Evolutionary conservation across 129 eudicot genomes (phyloP).

Genomic region (Scalesia atractyloides): DNA sequence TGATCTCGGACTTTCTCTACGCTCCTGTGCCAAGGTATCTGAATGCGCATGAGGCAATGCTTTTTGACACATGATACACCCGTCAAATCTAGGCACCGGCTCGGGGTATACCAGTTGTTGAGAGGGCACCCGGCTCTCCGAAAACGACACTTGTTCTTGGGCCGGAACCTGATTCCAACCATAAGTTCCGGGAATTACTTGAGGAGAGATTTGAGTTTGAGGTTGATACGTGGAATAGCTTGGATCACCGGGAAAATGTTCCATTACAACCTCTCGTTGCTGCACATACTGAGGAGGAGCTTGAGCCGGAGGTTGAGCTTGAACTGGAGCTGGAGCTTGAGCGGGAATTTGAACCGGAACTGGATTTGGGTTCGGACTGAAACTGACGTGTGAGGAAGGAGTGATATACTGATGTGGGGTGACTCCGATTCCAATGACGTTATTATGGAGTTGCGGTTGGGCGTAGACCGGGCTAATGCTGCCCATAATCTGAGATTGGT

Average conservation of each 20-base stretch:
- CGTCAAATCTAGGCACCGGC: slow-evolving; percentile 45
- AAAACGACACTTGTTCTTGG: slow-evolving; percentile 46
- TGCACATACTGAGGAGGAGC: slow-evolving; percentile 42
- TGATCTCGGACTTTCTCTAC: slow-evolving; percentile 50
- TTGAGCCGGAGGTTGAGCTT: slow-evolving; percentile 20
- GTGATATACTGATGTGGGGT: slow-evolving; percentile 59
- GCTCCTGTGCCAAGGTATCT: slow-evolving; percentile 76
- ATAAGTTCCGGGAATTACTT: slow-evolving; percentile 47
- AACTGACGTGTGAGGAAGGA: slow-evolving; percentile 49
- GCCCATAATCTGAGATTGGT: slow-evolving; percentile 53
- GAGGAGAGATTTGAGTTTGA: slow-evolving; percentile 53
- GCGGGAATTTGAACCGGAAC: slow-evolving; percentile 25
- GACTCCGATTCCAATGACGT: slow-evolving; percentile 41
- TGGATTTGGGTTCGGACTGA: slow-evolving; percentile 44
- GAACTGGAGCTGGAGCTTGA: slow-evolving; percentile 24
- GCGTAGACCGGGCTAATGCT: slow-evolving; percentile 49
- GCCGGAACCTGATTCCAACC: slow-evolving; percentile 62
- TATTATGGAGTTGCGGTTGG: slow-evolving; percentile 57
- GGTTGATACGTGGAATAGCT: slow-evolving; percentile 52
- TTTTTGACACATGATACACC: slow-evolving; percentile 83
- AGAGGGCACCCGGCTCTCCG: slow-evolving; percentile 57
- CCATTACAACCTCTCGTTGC: slow-evolving; percentile 55
- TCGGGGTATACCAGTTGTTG: slow-evolving; percentile 49
- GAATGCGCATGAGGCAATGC: slow-evolving; percentile 95
- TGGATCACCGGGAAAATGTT: slow-evolving; percentile 54